Evolutionary conservation across 192 early-diverging fungal genomes (phyloP).

Genomic region (Neocallimastix lanati): DNA sequence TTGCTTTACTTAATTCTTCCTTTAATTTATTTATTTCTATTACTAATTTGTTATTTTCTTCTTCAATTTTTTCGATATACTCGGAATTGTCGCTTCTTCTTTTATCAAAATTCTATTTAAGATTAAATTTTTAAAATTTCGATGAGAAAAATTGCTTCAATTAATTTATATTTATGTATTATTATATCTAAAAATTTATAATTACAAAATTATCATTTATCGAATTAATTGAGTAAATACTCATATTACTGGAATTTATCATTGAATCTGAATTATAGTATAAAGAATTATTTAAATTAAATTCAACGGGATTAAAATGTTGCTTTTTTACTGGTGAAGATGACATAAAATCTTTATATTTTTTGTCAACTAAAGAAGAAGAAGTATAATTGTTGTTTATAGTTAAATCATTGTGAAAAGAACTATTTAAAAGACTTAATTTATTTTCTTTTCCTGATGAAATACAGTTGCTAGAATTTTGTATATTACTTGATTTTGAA

Average conservation of each 20-base stretch:
- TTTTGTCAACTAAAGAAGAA: not conserved
- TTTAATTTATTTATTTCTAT: not conserved
- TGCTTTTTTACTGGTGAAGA: not conserved
- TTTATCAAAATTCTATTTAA: not conserved
- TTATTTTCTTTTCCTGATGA: not conserved
- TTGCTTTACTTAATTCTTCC: not conserved
- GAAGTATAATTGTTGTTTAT: not conserved
- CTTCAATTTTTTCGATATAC: not conserved
- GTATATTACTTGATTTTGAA: not conserved
- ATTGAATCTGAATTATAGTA: not conserved
- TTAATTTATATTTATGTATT: too few species aligned
- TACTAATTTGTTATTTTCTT: not conserved
- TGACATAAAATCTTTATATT: not conserved
- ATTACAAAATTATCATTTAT: not conserved
- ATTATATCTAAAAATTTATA: too few species aligned
- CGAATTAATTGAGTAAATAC: not conserved
- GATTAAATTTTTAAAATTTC: too few species aligned
- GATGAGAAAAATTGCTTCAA: too few species aligned
- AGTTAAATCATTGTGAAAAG: not conserved
- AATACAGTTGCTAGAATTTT: not conserved
- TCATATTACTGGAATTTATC: not conserved
- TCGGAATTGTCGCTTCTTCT: not conserved
- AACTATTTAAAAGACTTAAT: not conserved
- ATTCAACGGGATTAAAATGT: not conserved
- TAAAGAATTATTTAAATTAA: not conserved